Evolutionary conservation across 2,329 filamentous ascomycete species (phyloP).

Genomic region (Microsporum audouinii): DNA sequence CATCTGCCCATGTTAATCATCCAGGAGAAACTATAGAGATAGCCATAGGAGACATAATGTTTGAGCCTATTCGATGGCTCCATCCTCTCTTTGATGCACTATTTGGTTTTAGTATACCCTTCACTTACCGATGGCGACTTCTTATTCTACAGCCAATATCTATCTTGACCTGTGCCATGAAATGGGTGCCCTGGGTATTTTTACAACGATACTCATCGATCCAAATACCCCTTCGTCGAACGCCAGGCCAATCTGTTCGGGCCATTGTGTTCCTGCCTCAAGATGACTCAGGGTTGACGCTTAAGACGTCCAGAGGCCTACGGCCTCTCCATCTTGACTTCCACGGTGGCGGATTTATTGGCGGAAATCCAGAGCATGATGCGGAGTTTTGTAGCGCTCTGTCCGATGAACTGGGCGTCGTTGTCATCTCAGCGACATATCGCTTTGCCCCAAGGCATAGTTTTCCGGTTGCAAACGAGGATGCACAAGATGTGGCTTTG

Average conservation of each 20-base stretch:
- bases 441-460: constrained; percentile 32
- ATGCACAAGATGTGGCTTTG: constrained; percentile 35
- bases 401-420: constrained; percentile 28
- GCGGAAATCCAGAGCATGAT: constrained; percentile 33
- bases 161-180: constrained; percentile 30
- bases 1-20: background rate
- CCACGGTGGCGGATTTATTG: constrained; percentile 37
- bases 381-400: constrained; percentile 27
- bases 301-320: background rate
- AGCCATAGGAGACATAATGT: background rate
- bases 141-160: constrained; percentile 35
- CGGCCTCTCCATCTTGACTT: constrained; percentile 37
- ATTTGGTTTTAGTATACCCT: constrained; percentile 29
- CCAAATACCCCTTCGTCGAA: constrained; percentile 23
- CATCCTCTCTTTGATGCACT: constrained; percentile 22
- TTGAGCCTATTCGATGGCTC: constrained; percentile 8
- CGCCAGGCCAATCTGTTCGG: constrained; percentile 19
- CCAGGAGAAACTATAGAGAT: background rate
- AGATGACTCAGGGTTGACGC: background rate
- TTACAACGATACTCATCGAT: constrained; percentile 26
- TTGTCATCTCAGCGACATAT: constrained; percentile 31
- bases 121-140: constrained; percentile 34
- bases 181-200: constrained; percentile 29
- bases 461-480: constrained; percentile 34
- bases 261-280: constrained; percentile 27